Evolutionary conservation across 2,329 filamentous ascomycete genomes (phyloP), one percentile per base, ranked within the genome.

Genomic region (Penicillium decumbens): DNA sequence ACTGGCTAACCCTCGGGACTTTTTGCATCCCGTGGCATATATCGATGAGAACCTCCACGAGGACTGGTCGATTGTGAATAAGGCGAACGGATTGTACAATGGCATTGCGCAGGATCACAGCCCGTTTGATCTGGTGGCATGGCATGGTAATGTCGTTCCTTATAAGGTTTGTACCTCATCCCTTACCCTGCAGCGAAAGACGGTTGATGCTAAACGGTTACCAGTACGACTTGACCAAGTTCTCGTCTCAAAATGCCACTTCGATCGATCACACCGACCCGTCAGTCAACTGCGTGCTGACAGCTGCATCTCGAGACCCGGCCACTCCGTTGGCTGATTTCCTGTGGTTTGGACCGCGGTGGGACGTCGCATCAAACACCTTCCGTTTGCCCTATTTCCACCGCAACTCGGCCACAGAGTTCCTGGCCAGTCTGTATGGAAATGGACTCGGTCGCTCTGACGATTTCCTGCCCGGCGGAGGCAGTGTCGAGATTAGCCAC

Each of bases 331-430:
- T 80, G 0, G 83, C 82, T 6, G 85, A 88, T 71, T 87, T 88
- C 58, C 82, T 87, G 60, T 82, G 87, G 66, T 87, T 88, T 71
- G 83, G 84, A 8, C 84, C 85, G 1, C 77, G 84, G 43, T 88
- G 84, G 84, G 77, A 87, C 29, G 83, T 86, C 0, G 80, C 78
- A 1, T 82, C 85, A 59, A 77, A 85, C 62, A 88, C 85, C 0
- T 88, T 87, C 75, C 79, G 84, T 5, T 83, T 83, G 23, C 85
- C 85, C 0, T 88, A 83, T 77, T 88, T 85, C 72, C 85, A 88
- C 69, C 78, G 82, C 60, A 85, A 85, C 73, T 82, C 80, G 12
- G 83, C 83, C 74, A 79, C 76, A 50, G 82, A 85, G 65, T 51
- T 56, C 33, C 39, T 53, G 27, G 53, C 53, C 56, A 12, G 57